Conservation (phyloP, 208 protist species). For the Novymonas esmeraldas region DNA sequence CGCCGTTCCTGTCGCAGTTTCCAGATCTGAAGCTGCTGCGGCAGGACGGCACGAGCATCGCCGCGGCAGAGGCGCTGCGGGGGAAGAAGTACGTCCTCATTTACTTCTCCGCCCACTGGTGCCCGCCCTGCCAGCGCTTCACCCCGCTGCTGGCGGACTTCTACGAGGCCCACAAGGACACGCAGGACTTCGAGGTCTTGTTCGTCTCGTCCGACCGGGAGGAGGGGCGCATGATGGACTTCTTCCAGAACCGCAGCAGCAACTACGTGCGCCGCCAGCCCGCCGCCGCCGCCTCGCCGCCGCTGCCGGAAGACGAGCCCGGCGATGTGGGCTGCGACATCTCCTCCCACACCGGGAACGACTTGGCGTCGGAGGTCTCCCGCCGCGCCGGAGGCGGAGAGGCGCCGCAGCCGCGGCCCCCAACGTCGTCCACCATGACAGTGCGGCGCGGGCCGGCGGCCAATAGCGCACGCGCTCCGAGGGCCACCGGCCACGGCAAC, state of each 20-base stretch:
- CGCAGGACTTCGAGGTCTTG: conserved; percentile 61
- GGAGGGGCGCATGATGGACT: conserved; percentile 64
- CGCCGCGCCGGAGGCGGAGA: not conserved
- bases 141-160: conserved; percentile 73
- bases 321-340: conserved; percentile 1
- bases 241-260: conserved; percentile 53
- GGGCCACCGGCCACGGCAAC: conserved; percentile 35
- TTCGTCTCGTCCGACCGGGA: conserved; percentile 69
- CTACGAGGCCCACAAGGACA: conserved; percentile 46
- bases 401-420: not conserved
- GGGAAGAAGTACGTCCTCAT: conserved; percentile 60
- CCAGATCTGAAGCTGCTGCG: conserved; percentile 35
- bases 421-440: not conserved
- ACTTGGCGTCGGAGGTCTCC: not conserved
- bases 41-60: conserved; percentile 38
- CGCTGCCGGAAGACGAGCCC: not conserved
- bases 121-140: conserved; percentile 78
- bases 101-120: conserved; percentile 89
- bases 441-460: not conserved
- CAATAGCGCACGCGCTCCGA: conserved; percentile 20
- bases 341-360: not conserved
- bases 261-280: conserved; percentile 36
- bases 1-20: conserved; percentile 31
- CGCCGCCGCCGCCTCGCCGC: not conserved
- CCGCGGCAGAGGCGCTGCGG: conserved; percentile 32